These are phyloP conservation scores for Breviolum minutum DNA, from an alignment of 73 alveolate species.

Conservation along the genomic window DNA sequence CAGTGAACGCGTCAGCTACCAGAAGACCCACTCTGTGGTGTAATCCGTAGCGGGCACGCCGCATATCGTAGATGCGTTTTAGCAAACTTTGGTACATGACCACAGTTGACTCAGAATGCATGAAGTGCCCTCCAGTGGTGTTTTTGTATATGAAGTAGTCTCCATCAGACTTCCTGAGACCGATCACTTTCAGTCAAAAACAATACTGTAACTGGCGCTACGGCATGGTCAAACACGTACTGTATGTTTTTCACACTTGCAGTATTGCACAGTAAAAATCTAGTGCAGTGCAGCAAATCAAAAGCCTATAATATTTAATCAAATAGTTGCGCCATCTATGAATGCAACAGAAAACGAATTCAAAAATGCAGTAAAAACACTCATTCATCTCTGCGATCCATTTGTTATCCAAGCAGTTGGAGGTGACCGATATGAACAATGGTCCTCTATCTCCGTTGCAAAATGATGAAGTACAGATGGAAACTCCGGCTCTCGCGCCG, in stretches of 20 bases:
- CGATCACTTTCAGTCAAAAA: neutral
- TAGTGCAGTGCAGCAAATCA: too few relatives aligned
- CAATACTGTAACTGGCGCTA: too few relatives aligned
- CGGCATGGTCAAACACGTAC: too few relatives aligned
- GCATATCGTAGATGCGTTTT: neutral
- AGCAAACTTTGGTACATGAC: neutral
- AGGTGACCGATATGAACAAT: neutral
- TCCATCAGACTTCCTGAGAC: neutral
- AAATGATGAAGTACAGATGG: neutral
- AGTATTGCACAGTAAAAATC: too few relatives aligned
- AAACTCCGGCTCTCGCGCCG: neutral
- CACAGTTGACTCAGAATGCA: neutral
- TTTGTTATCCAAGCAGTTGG: neutral
- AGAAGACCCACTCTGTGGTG: neutral
- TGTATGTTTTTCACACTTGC: too few relatives aligned
- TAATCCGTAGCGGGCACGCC: neutral
- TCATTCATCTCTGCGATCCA: neutral
- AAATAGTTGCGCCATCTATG: neutral
- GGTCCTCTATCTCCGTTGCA: constrained; percentile 5
- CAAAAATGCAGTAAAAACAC: neutral
- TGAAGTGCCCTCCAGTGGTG: neutral
- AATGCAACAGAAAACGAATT: neutral
- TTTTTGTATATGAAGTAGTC: neutral
- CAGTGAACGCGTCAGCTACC: neutral
- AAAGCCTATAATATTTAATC: too few relatives aligned